Percentiles rank a stretch among this genome's conserved stretches.
phyloP scores from a whole-genome alignment of 345 rosid genomes.

The Ricinus communis region DNA sequence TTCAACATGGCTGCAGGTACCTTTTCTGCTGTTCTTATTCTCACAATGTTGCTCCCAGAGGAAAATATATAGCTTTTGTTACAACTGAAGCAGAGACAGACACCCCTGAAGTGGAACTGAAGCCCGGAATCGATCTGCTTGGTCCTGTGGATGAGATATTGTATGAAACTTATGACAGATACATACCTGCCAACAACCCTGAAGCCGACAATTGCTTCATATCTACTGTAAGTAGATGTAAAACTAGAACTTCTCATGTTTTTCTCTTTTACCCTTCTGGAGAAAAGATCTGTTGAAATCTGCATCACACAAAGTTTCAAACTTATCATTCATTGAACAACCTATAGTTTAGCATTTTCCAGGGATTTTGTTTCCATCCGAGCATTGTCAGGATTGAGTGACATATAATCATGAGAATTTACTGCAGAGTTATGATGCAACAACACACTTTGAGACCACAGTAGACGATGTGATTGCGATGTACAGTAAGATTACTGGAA shows the following conservation, averaged over 20 bases:
- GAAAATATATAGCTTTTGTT: slow-evolving; percentile 88
- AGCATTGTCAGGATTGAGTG: not conserved
- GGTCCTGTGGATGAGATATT: slow-evolving; percentile 80
- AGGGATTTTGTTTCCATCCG: too few relatives aligned
- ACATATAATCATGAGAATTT: slow-evolving; percentile 3
- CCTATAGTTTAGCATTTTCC: too few relatives aligned
- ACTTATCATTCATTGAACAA: too few relatives aligned
- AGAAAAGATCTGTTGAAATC: too few relatives aligned
- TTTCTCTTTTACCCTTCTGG: too few relatives aligned
- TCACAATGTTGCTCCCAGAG: slow-evolving; percentile 91
- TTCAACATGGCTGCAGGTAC: slow-evolving; percentile 50
- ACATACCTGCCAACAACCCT: slow-evolving; percentile 53
- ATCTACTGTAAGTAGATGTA: slow-evolving; percentile 55
- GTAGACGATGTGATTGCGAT: slow-evolving; percentile 68
- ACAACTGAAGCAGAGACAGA: slow-evolving; percentile 92
- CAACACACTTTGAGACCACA: slow-evolving; percentile 88
- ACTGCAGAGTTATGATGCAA: slow-evolving; percentile 74
- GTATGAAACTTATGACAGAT: slow-evolving; percentile 81
- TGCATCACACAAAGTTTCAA: too few relatives aligned
- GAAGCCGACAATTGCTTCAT: slow-evolving; percentile 72
- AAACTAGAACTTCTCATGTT: not conserved
- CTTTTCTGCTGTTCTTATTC: slow-evolving; percentile 93
- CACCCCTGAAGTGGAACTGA: slow-evolving; percentile 70
- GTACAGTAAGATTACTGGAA: slow-evolving; percentile 83
- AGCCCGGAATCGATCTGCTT: slow-evolving; percentile 78